phyloP scores from a whole-genome alignment of 2,329 filamentous ascomycete species.

The Aspergillus fischeri region DNA sequence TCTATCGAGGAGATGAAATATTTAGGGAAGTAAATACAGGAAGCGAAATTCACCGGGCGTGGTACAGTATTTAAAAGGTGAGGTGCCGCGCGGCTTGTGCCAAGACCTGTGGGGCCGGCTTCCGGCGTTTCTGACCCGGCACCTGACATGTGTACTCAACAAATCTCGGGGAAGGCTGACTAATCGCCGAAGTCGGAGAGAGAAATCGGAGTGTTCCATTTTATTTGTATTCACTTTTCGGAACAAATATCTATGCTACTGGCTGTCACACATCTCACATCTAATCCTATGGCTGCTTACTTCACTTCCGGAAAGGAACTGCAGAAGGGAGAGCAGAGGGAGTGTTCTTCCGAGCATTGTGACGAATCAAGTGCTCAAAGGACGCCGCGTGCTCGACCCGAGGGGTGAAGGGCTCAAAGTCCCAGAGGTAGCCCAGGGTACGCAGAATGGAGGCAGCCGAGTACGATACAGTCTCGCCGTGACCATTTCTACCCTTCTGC shows the following conservation, averaged over 20 bases:
- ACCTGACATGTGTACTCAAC: too few relatives aligned
- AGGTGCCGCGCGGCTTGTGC: too few relatives aligned
- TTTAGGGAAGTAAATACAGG: too few relatives aligned
- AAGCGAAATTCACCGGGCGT: too few relatives aligned
- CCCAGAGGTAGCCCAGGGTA: slow-evolving; percentile 33
- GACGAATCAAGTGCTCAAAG: slow-evolving; percentile 27
- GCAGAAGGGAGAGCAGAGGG: slow-evolving; percentile 17
- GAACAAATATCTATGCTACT: background rate
- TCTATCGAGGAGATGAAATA: too few relatives aligned
- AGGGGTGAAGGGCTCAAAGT: slow-evolving; percentile 30
- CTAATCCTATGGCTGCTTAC: background rate
- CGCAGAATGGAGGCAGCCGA: slow-evolving; percentile 26
- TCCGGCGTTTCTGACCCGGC: too few relatives aligned
- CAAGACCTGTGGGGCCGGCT: too few relatives aligned
- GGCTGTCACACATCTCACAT: background rate
- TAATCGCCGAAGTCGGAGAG: too few relatives aligned
- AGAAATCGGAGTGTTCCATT: too few relatives aligned
- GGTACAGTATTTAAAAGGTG: too few relatives aligned
- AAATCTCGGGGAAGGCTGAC: too few relatives aligned
- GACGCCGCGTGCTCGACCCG: slow-evolving; percentile 24
- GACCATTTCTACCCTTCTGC: slow-evolving; percentile 24
- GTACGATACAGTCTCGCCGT: slow-evolving; percentile 23
- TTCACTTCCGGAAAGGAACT: slow-evolving; percentile 6
- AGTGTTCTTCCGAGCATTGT: slow-evolving; percentile 17
- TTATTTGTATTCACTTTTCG: background rate